phyloP scores from a whole-genome alignment of 2,329 filamentous ascomycete genomes.

The Purpureocillium lavendulum region DNA sequence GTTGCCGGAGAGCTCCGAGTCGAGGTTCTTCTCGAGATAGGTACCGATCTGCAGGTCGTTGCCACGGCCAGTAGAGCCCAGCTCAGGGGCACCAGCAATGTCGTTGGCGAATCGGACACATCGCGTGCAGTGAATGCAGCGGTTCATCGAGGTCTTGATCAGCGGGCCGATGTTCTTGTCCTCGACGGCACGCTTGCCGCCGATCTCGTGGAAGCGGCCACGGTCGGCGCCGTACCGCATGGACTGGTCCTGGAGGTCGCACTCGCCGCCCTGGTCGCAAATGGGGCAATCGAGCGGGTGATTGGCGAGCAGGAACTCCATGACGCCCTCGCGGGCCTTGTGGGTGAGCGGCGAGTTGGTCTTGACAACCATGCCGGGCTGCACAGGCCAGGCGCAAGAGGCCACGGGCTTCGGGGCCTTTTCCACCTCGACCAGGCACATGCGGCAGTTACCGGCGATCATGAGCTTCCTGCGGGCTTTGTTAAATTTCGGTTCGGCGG shows the following conservation, averaged over 20 bases:
- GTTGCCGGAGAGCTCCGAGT: conserved; percentile 92
- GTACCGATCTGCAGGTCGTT: conserved; percentile 98
- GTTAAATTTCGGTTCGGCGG: conserved; percentile 29
- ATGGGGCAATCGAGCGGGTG: conserved; percentile 94
- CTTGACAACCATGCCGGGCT: conserved; percentile 98
- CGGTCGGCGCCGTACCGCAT: conserved; percentile 97
- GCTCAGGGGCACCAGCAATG: conserved; percentile 87
- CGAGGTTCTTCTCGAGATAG: conserved; percentile 88
- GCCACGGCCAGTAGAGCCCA: conserved; percentile 89
- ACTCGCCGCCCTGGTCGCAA: conserved; percentile 98
- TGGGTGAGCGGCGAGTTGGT: conserved; percentile 93
- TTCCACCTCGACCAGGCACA: conserved; percentile 99
- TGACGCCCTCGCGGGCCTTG: conserved; percentile 97
- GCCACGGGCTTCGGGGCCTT: conserved; percentile 92
- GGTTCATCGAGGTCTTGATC: conserved; percentile 99
- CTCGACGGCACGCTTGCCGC: conserved; percentile 94
- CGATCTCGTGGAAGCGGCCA: conserved; percentile 92
- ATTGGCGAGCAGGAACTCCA: conserved; percentile 97
- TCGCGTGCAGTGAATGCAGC: conserved; percentile 97
- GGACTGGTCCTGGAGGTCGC: conserved; percentile 97
- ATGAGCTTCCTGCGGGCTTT: conserved; percentile 69
- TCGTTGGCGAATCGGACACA: conserved; percentile 98
- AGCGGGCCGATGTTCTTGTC: conserved; percentile 98
- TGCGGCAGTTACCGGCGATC: conserved; percentile 99
- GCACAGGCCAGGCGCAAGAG: conserved; percentile 97